Percentiles rank a stretch among this genome's conserved stretches.
phyloP scores from a whole-genome alignment of 2,329 filamentous ascomycete genomes.

The Ophiostoma perfectum region DNA sequence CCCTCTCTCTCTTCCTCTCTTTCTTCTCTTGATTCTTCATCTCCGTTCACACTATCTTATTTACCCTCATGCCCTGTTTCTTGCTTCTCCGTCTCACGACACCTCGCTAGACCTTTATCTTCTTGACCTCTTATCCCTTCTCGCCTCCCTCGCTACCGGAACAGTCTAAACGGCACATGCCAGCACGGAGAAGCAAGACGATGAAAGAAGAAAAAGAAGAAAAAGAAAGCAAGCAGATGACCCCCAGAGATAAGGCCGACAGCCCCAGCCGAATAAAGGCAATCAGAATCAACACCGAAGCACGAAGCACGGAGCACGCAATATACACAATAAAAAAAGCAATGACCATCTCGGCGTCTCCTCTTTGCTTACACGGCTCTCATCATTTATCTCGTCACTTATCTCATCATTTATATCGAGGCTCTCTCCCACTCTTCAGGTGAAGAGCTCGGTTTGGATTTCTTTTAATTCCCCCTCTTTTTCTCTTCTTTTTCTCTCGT shows the following conservation, averaged over 20 bases:
- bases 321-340: conserved; percentile 1
- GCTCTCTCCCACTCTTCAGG: neutral
- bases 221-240: neutral
- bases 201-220: neutral
- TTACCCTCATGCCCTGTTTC: neutral
- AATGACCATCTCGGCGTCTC: neutral
- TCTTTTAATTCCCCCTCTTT: neutral
- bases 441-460: neutral
- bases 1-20: neutral
- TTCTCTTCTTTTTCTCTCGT: neutral
- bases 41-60: neutral
- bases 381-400: neutral
- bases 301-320: conserved; percentile 4
- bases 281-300: neutral
- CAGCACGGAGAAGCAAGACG: neutral
- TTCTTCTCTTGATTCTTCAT: neutral
- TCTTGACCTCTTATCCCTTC: neutral
- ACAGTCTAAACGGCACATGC: neutral
- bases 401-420: conserved; percentile 2
- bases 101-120: neutral
- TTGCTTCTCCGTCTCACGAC: neutral
- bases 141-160: neutral
- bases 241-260: conserved; percentile 9
- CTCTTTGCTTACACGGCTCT: conserved; percentile 6
- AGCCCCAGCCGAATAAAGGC: neutral